A percentile compares a stretch with the other conserved stretches of the same genome.
phyloP scores from a whole-genome alignment of 129 eudicot species.

The Helianthus annuus region DNA sequence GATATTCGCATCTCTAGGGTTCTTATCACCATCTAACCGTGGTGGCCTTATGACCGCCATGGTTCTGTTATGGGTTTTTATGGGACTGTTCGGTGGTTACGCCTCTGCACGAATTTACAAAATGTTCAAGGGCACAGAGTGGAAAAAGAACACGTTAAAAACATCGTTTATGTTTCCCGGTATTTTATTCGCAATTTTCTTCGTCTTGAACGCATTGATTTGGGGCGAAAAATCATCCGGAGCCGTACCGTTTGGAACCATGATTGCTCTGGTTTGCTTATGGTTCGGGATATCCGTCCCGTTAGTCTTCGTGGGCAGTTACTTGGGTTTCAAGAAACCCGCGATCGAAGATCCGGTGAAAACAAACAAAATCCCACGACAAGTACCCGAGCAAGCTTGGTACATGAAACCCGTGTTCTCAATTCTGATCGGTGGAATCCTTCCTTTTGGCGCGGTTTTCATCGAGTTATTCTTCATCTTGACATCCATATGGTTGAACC shows the following conservation, averaged over 20 bases:
- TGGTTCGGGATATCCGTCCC: constrained; percentile 99
- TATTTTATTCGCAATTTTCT: constrained; percentile 65
- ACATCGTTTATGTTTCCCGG: constrained; percentile 94
- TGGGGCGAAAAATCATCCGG: constrained; percentile 97
- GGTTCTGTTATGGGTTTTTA: constrained; percentile 94
- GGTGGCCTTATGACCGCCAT: constrained; percentile 97
- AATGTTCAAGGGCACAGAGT: constrained; percentile 90
- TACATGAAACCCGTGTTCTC: constrained; percentile 91
- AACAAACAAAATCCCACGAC: constrained; percentile 87
- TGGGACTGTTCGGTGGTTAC: constrained; percentile 88
- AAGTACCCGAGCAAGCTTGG: constrained; percentile 95
- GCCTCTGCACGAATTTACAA: constrained; percentile 83
- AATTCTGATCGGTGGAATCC: constrained; percentile 84
- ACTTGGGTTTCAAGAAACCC: constrained; percentile 87
- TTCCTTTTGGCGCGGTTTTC: constrained; percentile 93
- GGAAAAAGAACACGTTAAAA: constrained; percentile 84
- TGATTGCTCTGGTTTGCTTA: constrained; percentile 81
- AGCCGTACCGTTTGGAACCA: constrained; percentile 90
- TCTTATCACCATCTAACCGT: constrained; percentile 88
- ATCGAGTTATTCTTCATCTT: constrained; percentile 84
- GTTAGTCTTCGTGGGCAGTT: constrained; percentile 84
- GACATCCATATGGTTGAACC: constrained; percentile 91
- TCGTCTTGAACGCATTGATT: constrained; percentile 77
- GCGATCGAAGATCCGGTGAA: constrained; percentile 87
- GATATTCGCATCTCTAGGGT: constrained; percentile 87